Percentiles rank a stretch among this genome's conserved stretches.
Conservation (phyloP, 805 yeast species). For the Yamadazyma insecticola region DNA sequence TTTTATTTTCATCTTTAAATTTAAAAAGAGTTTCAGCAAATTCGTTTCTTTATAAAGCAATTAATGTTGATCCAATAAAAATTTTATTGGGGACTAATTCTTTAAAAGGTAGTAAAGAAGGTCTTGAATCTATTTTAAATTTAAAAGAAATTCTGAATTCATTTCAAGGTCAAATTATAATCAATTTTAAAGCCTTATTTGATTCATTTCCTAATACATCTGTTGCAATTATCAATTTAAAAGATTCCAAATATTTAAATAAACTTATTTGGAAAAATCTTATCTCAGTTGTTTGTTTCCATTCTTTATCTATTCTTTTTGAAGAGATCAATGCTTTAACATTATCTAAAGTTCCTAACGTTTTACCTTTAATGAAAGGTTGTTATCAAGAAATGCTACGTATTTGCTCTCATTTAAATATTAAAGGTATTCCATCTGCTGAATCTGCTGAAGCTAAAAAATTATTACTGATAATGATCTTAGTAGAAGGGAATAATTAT, state of each 20-base stretch:
- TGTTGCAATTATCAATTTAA: constrained; percentile 1
- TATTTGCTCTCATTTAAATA: constrained; percentile 5
- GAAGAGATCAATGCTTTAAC: constrained; percentile 13
- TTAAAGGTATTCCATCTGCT: constrained; percentile 6
- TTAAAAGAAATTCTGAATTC: too few relatives aligned
- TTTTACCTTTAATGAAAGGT: constrained; percentile 13
- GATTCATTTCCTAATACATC: neutral
- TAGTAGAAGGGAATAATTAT: constrained; percentile 9
- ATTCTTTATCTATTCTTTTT: constrained; percentile 14
- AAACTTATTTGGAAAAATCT: constrained; percentile 11
- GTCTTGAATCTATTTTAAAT: neutral
- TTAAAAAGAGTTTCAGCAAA: constrained; percentile 9
- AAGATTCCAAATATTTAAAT: constrained; percentile 2
- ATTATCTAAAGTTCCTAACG: constrained; percentile 6
- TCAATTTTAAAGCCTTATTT: neutral
- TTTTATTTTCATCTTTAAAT: constrained; percentile 12
- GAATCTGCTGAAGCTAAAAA: constrained; percentile 8
- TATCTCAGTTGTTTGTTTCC: constrained; percentile 11
- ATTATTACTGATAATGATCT: constrained; percentile 10
- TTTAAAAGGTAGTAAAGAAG: neutral
- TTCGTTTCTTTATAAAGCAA: constrained; percentile 7
- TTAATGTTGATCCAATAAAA: constrained; percentile 1
- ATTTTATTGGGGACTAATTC: constrained; percentile 5
- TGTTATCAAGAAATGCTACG: constrained; percentile 10
- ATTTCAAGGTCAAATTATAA: constrained; percentile 2